These are phyloP conservation scores for Termitomyces bulborhizus DNA, from an alignment of 768 basidiomycete species.

Conservation along the genomic window DNA sequence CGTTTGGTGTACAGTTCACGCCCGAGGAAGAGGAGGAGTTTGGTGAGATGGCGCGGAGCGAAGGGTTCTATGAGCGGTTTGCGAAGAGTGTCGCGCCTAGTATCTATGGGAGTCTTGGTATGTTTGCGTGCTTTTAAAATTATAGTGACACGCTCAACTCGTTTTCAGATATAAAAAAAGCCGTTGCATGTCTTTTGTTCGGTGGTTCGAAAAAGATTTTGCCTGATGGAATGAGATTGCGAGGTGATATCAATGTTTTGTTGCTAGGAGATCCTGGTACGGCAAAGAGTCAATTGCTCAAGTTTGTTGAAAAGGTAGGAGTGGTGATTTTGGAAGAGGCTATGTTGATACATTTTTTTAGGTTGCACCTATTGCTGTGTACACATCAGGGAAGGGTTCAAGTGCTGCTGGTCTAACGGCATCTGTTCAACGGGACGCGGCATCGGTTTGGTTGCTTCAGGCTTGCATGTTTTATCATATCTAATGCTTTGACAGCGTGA, in stretches of 20 bases:
- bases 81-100: constrained; percentile 92
- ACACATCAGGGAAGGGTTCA: constrained; percentile 97
- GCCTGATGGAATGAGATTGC: constrained; percentile 93
- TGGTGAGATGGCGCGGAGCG: constrained; percentile 80
- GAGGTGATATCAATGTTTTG: constrained; percentile 97
- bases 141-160: constrained; percentile 2
- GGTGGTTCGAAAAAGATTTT: constrained; percentile 96
- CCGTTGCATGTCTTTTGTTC: constrained; percentile 92
- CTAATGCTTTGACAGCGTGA: constrained; percentile 58
- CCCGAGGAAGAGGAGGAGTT: constrained; percentile 99
- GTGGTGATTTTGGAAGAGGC: background rate
- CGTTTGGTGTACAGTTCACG: constrained; percentile 83
- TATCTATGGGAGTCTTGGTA: constrained; percentile 93
- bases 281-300: constrained; percentile 95
- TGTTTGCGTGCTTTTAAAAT: constrained; percentile 11
- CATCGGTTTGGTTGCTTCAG: constrained; percentile 55
- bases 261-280: constrained; percentile 97
- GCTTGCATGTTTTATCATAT: background rate
- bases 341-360: constrained; percentile 21
- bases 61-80: constrained; percentile 90
- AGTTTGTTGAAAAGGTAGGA: constrained; percentile 91
- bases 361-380: constrained; percentile 97
- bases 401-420: constrained; percentile 98
- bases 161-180: constrained; percentile 89
- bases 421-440: constrained; percentile 89